These are phyloP conservation scores for Chromosphaera perkinsii DNA, from an alignment of 208 protist species.

Conservation along the genomic window DNA sequence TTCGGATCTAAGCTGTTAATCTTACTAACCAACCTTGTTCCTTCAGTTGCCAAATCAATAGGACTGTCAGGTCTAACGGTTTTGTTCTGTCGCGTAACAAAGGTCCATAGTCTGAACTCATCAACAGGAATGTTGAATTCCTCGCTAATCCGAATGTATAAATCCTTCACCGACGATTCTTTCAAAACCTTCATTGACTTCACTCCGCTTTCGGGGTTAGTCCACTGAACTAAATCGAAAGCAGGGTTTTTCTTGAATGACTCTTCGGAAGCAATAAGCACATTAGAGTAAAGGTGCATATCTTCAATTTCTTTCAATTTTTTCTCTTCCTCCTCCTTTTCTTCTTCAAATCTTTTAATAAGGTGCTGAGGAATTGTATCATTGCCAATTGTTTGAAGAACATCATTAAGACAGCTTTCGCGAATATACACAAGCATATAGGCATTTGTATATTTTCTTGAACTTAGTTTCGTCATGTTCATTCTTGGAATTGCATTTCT, in stretches of 20 bases:
- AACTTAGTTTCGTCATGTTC: not conserved
- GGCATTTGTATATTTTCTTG: conserved; percentile 13
- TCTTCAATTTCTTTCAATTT: not conserved
- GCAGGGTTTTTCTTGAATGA: not conserved
- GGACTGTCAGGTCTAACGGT: not conserved
- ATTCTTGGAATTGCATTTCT: not conserved
- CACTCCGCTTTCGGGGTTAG: not conserved
- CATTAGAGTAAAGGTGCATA: not conserved
- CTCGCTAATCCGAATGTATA: not conserved
- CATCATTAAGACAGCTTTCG: conserved; percentile 27
- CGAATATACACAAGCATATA: conserved; percentile 72
- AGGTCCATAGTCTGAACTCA: not conserved
- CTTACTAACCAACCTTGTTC: no score
- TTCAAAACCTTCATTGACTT: not conserved
- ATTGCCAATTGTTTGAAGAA: conserved; percentile 11
- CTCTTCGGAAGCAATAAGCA: not conserved
- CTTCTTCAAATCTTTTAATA: not conserved
- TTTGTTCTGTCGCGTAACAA: not conserved
- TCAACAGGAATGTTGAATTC: not conserved
- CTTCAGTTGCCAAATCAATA: no score
- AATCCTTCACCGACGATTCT: not conserved
- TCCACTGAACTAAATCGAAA: not conserved
- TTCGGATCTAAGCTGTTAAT: no score
- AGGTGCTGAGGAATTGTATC: conserved; percentile 2
- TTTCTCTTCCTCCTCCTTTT: not conserved